Evolutionary conservation across 305 asterid genomes (phyloP).

Genomic region (Solanum hybrid): DNA sequence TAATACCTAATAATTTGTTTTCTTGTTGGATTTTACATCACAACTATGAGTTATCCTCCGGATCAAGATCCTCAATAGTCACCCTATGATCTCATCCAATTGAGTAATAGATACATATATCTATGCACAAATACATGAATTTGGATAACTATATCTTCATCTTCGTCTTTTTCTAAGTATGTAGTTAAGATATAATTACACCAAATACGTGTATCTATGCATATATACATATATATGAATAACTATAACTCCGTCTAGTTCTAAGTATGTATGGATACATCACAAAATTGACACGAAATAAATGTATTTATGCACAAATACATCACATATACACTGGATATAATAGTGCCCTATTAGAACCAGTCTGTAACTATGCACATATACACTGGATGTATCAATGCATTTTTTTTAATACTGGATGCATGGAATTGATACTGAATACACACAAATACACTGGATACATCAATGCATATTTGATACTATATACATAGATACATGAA

Average conservation of each 20-base stretch:
- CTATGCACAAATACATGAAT: not conserved
- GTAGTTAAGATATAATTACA: not conserved
- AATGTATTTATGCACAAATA: not conserved
- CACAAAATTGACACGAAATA: not conserved
- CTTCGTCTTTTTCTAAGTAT: not conserved
- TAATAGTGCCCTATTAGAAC: no score
- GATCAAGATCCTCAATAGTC: not conserved
- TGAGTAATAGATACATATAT: not conserved
- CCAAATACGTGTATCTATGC: not conserved
- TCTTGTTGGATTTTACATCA: not conserved
- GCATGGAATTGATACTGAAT: no score
- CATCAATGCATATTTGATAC: not conserved
- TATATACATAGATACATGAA: not conserved
- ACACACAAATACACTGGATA: not conserved
- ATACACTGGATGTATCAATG: not conserved
- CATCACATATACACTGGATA: not conserved
- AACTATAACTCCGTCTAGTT: not conserved
- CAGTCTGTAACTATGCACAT: fast-evolving
- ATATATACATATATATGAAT: no score
- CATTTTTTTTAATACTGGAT: not conserved
- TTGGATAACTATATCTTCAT: fast-evolving
- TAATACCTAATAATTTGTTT: no score
- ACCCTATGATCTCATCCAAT: not conserved
- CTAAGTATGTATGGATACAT: not conserved
- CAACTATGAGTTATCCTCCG: not conserved